phyloP scores from a whole-genome alignment of 441 rosid genomes.

The Erodium texanum region DNA sequence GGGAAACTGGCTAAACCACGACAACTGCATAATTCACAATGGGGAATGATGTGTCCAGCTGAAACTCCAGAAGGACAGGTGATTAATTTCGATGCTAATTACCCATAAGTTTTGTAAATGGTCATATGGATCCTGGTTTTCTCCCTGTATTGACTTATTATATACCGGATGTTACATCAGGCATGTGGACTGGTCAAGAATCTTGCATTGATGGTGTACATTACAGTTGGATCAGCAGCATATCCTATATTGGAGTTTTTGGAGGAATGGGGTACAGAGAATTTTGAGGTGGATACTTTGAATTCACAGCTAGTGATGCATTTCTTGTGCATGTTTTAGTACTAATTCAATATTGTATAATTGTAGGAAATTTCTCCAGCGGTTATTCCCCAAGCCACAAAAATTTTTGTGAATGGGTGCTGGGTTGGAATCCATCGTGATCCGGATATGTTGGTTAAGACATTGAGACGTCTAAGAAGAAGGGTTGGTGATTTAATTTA shows the following conservation, averaged over 20 bases:
- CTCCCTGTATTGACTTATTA: not conserved
- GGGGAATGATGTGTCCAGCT: slow-evolving; percentile 99
- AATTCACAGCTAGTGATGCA: not conserved
- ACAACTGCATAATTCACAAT: slow-evolving; percentile 96
- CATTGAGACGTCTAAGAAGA: slow-evolving; percentile 84
- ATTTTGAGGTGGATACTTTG: slow-evolving; percentile 59
- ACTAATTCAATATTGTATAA: slow-evolving; percentile 14
- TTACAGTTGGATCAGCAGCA: slow-evolving; percentile 95
- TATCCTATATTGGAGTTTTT: slow-evolving; percentile 83
- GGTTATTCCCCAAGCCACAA: slow-evolving; percentile 90
- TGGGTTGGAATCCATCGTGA: slow-evolving; percentile 98
- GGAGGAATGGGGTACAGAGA: slow-evolving; percentile 96
- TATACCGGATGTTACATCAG: slow-evolving; percentile 28
- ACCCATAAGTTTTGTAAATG: not conserved
- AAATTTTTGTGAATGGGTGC: slow-evolving; percentile 90
- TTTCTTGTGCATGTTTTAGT: not conserved
- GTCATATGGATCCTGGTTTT: not conserved
- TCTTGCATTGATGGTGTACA: slow-evolving; percentile 93
- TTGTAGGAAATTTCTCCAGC: slow-evolving; percentile 96
- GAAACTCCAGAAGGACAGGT: slow-evolving; percentile 99
- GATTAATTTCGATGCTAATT: too few species aligned
- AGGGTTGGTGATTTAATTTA: slow-evolving; percentile 38
- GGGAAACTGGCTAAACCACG: slow-evolving; percentile 98
- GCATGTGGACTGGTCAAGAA: slow-evolving; percentile 97
- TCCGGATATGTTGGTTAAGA: slow-evolving; percentile 96